These are phyloP conservation scores for Caryopteris hybrid DNA, from an alignment of 305 asterid genomes.

Conservation along the genomic window DNA sequence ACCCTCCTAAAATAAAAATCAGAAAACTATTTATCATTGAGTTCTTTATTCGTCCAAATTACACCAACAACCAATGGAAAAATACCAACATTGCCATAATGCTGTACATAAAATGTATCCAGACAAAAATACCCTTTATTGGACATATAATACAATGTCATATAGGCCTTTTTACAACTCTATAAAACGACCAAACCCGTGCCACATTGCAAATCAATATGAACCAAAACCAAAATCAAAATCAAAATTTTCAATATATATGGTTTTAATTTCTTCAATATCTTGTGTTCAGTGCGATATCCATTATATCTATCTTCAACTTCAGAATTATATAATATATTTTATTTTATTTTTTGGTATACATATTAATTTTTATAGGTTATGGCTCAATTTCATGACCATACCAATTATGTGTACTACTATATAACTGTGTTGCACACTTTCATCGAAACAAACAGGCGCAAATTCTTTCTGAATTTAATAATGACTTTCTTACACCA, in stretches of 20 bases:
- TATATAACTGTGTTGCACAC: too few relatives aligned
- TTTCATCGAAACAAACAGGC: not conserved
- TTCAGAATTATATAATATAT: not conserved
- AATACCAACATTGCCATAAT: not conserved
- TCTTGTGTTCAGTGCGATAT: not conserved
- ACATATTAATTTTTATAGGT: too few relatives aligned
- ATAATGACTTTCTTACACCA: not conserved
- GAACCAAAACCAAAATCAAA: not conserved
- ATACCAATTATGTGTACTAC: too few relatives aligned
- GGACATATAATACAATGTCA: not conserved
- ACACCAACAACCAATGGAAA: not conserved
- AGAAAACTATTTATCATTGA: not conserved
- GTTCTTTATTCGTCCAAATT: not conserved
- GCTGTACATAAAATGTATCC: not conserved
- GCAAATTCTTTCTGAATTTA: not conserved
- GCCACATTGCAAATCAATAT: not conserved
- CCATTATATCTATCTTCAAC: not conserved
- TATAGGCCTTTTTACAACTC: not conserved
- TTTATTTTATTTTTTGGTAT: too few relatives aligned
- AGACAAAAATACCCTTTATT: not conserved
- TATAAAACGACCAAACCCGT: not conserved
- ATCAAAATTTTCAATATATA: not conserved
- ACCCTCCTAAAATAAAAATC: not conserved
- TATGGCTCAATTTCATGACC: too few relatives aligned
- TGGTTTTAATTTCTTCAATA: not conserved